phyloP scores from a whole-genome alignment of 2,329 filamentous ascomycete species.

The Curvularia hawaiiensis region DNA sequence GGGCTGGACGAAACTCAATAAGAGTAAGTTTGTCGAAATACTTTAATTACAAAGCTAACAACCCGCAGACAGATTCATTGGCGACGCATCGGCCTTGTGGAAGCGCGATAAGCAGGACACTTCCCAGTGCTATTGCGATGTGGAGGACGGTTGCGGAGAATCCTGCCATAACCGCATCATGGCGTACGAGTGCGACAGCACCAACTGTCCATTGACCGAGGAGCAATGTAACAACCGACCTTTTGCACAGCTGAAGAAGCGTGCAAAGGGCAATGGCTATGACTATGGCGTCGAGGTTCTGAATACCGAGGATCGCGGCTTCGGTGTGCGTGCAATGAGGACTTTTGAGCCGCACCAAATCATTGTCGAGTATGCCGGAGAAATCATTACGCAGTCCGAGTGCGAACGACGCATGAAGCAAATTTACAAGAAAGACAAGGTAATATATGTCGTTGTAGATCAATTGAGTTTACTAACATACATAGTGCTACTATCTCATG shows the following conservation, averaged over 20 bases:
- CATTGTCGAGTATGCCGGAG: constrained; percentile 97
- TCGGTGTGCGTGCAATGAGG: constrained; percentile 89
- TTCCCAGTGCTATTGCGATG: constrained; percentile 62
- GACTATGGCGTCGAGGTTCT: constrained; percentile 94
- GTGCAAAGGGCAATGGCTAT: constrained; percentile 75
- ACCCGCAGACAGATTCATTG: constrained; percentile 80
- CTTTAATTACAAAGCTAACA: constrained; percentile 21
- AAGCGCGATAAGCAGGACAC: constrained; percentile 78
- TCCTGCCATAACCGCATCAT: constrained; percentile 94
- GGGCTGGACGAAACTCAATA: constrained; percentile 90
- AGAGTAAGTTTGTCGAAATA: constrained; percentile 65
- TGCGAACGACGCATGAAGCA: constrained; percentile 93
- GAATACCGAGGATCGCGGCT: constrained; percentile 85
- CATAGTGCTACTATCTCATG: constrained; percentile 96
- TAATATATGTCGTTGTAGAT: constrained; percentile 46
- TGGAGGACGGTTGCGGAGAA: constrained; percentile 81
- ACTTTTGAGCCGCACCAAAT: constrained; percentile 89
- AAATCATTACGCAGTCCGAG: constrained; percentile 95
- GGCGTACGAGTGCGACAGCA: constrained; percentile 94
- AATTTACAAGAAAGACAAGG: constrained; percentile 91
- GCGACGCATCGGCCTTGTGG: constrained; percentile 80
- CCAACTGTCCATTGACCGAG: constrained; percentile 82
- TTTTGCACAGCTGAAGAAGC: constrained; percentile 78
- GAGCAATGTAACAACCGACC: constrained; percentile 81
- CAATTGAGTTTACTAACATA: constrained; percentile 21